Percentiles rank a stretch among this genome's conserved stretches.
phyloP scores from a whole-genome alignment of 2,329 filamentous ascomycete species.

The Aspergillus sp. region DNA sequence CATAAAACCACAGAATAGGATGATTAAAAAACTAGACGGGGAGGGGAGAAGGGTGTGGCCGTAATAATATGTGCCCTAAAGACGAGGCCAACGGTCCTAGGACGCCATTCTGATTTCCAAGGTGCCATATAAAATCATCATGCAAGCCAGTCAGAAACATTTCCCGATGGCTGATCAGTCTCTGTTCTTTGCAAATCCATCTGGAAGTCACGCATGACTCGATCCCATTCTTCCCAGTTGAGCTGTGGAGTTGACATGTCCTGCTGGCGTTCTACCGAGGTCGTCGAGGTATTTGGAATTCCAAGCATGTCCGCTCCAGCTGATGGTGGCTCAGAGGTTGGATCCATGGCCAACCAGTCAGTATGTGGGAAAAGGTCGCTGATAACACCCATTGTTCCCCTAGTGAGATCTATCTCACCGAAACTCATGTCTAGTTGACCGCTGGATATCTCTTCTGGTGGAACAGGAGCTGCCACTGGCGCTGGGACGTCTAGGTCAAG shows the following conservation, averaged over 20 bases:
- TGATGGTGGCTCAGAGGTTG: slow-evolving; percentile 6
- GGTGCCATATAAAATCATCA: slow-evolving; percentile 4
- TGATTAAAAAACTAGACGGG: no score
- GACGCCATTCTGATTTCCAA: no score
- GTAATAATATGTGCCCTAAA: no score
- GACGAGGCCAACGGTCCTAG: no score
- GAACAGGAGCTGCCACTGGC: background rate
- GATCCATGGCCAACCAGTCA: slow-evolving; percentile 15
- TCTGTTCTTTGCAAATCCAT: slow-evolving; percentile 25
- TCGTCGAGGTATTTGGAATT: slow-evolving; percentile 6
- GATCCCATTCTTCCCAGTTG: slow-evolving; percentile 30
- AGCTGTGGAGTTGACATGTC: slow-evolving; percentile 12
- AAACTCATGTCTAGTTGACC: slow-evolving; percentile 2
- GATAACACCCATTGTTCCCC: slow-evolving; percentile 17
- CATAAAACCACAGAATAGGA: background rate
- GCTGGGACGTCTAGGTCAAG: background rate
- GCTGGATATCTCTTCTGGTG: background rate
- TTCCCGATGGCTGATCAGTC: slow-evolving; percentile 9
- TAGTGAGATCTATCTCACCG: slow-evolving; percentile 18
- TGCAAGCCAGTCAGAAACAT: slow-evolving; percentile 23
- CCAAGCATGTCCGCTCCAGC: slow-evolving; percentile 4
- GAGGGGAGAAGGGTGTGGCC: no score
- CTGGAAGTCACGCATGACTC: slow-evolving; percentile 34
- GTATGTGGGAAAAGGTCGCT: slow-evolving; percentile 22
- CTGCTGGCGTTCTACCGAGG: slow-evolving; percentile 8